A percentile compares a stretch with the other conserved stretches of the same genome.
These are phyloP conservation scores for Entomophthora muscae DNA, from an alignment of 371 early-diverging fungal species.

Conservation along the genomic window DNA sequence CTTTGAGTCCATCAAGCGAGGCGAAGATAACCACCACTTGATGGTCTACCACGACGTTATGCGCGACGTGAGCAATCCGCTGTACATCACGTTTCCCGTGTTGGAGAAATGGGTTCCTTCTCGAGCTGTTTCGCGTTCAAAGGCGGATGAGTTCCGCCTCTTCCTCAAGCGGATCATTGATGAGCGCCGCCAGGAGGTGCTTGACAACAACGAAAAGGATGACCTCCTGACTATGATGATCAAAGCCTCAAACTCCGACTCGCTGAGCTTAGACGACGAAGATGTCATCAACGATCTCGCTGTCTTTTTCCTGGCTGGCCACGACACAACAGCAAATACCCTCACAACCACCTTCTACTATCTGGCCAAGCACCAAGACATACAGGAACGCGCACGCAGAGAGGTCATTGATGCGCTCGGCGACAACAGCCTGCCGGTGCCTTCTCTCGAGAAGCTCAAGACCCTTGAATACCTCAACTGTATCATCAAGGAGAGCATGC, in stretches of 20 bases:
- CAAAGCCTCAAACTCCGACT: not conserved
- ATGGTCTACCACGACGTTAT: not conserved
- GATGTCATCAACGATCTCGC: not conserved
- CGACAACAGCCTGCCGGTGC: not conserved
- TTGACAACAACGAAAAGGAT: not conserved
- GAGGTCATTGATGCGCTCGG: not conserved
- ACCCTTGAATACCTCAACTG: not conserved
- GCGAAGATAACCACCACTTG: not conserved
- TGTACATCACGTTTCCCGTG: not conserved
- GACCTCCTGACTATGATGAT: not conserved
- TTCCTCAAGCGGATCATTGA: not conserved
- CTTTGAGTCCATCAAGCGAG: not conserved
- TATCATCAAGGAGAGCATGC: too few species aligned
- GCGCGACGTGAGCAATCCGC: not conserved
- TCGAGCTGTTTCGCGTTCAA: not conserved
- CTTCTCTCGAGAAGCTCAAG: not conserved
- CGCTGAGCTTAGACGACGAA: not conserved
- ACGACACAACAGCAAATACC: slow-evolving; percentile 4
- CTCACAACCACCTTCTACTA: not conserved
- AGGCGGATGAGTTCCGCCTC: not conserved
- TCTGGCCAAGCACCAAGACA: too few species aligned
- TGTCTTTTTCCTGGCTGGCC: slow-evolving; percentile 1
- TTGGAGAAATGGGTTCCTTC: not conserved
- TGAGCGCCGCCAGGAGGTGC: not conserved
- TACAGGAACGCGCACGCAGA: not conserved